Percentiles rank a stretch among this genome's conserved stretches.
Conservation (phyloP, 495 filamentous ascomycete species). For the Penicillium arizonense region DNA sequence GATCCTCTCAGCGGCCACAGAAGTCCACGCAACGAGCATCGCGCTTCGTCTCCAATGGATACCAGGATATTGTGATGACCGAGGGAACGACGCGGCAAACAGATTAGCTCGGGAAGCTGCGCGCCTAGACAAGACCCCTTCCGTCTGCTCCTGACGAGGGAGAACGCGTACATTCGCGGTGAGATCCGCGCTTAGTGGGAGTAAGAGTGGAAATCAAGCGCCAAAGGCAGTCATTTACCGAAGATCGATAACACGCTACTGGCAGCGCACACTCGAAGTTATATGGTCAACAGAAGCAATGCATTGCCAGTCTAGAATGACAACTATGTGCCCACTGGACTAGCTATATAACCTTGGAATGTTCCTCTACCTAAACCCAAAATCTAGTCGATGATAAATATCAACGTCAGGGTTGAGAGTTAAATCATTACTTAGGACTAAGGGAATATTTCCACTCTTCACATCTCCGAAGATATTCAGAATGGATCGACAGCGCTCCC, state of each 20-base stretch:
- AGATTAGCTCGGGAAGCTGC: slow-evolving; percentile 8
- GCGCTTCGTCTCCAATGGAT: slow-evolving; percentile 20
- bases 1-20: slow-evolving; percentile 13
- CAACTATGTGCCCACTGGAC: no score
- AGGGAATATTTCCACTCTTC: no score
- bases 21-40: slow-evolving; percentile 7
- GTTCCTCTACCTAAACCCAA: no score
- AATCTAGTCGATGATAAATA: no score
- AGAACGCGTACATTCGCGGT: slow-evolving; percentile 5
- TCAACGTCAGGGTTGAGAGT: no score
- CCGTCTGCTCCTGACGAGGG: slow-evolving; percentile 13
- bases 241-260: neutral
- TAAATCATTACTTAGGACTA: no score
- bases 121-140: slow-evolving; percentile 13
- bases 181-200: neutral
- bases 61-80: slow-evolving; percentile 9
- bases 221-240: neutral
- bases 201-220: neutral
- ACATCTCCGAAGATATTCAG: no score
- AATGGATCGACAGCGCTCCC: no score
- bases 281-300: neutral
- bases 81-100: slow-evolving; percentile 13
- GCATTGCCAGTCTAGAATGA: no score
- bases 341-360: no score
- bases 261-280: neutral